These are phyloP conservation scores for Leptographium galeiforme DNA, from an alignment of 2,329 filamentous ascomycete species.

Conservation along the genomic window DNA sequence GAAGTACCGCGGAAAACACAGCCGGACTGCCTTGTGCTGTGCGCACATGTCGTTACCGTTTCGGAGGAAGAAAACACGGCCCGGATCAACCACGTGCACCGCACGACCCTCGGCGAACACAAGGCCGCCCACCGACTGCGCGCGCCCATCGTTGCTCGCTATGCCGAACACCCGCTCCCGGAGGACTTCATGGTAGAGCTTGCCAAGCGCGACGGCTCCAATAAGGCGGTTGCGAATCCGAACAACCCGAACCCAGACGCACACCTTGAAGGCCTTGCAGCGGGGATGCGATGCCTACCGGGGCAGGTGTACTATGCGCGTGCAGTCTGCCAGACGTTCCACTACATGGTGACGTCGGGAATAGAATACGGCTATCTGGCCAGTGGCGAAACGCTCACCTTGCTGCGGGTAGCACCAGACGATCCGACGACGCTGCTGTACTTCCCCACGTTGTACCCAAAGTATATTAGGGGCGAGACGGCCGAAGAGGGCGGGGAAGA, in stretches of 20 bases:
- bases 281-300: neutral
- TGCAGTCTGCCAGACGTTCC: neutral
- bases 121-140: neutral
- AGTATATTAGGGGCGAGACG: neutral
- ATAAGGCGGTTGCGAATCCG: neutral
- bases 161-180: neutral
- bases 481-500: neutral
- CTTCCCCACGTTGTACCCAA: neutral
- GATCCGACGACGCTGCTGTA: neutral
- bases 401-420: neutral
- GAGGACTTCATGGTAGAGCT: neutral
- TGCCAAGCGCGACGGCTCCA: neutral
- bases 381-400: neutral
- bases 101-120: neutral
- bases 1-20: neutral
- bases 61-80: neutral
- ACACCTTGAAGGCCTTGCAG: neutral
- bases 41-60: neutral
- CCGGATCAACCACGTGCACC: neutral
- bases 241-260: neutral
- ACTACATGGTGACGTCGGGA: slow-evolving; percentile 2
- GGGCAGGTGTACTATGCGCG: neutral
- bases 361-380: slow-evolving; percentile 1
- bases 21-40: neutral
- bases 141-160: neutral